Percentiles rank a stretch among this genome's conserved stretches.
phyloP scores from a whole-genome alignment of 2,329 filamentous ascomycete species.

The Clarireedia sp. region DNA sequence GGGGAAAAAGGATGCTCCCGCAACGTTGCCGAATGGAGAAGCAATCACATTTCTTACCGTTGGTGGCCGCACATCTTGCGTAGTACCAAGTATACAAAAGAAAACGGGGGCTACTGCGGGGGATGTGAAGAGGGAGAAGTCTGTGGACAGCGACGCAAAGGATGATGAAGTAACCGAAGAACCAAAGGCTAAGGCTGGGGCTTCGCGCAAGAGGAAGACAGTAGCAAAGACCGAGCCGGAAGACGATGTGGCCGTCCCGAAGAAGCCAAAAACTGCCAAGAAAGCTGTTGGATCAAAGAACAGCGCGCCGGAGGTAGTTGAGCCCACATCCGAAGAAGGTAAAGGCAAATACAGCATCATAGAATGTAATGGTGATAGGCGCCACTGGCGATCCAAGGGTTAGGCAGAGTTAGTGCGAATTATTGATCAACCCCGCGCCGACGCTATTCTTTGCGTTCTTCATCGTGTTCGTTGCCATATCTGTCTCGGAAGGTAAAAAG shows the following conservation, averaged over 20 bases:
- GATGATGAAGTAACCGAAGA: neutral
- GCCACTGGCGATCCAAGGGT: too few species aligned
- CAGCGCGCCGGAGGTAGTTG: too few species aligned
- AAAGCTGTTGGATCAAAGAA: too few species aligned
- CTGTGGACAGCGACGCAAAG: conserved; percentile 5
- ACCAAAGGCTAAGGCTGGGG: neutral
- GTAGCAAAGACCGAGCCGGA: neutral
- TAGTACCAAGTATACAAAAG: conserved; percentile 79
- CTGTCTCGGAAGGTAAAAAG: too few species aligned
- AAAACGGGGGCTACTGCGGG: conserved; percentile 42
- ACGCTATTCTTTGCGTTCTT: too few species aligned
- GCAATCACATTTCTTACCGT: conserved; percentile 83
- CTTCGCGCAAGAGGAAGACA: conserved; percentile 4
- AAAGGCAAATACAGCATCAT: too few species aligned
- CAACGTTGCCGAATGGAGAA: conserved; percentile 70
- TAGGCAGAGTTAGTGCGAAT: too few species aligned
- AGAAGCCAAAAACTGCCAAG: neutral
- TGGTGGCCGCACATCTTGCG: conserved; percentile 83
- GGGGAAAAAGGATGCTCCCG: conserved; percentile 63
- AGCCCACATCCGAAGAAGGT: too few species aligned
- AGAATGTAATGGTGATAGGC: too few species aligned
- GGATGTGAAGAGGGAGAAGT: conserved; percentile 21
- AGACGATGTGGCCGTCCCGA: neutral
- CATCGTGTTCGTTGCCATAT: too few species aligned
- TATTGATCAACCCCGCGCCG: too few species aligned